A percentile compares a stretch with the other conserved stretches of the same genome.
phyloP scores from a whole-genome alignment of 202 grass and related monocot species.

The Elaeis oleifera region DNA sequence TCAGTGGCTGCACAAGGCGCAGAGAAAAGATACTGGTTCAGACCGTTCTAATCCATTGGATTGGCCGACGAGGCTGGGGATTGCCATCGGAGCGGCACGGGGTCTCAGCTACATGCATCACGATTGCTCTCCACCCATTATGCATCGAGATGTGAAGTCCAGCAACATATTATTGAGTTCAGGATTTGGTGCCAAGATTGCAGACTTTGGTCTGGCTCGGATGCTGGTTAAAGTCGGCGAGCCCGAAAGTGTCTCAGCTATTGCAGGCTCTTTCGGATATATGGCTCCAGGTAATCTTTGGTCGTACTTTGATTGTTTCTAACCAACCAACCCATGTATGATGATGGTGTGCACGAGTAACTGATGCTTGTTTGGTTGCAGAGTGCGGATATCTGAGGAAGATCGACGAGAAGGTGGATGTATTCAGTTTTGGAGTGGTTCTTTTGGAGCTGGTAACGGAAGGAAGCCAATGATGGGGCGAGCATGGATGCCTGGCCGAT shows the following conservation, averaged over 20 bases:
- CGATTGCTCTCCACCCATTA: constrained; percentile 32
- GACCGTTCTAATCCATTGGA: constrained; percentile 20
- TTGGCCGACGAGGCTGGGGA: constrained; percentile 61
- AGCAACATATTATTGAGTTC: constrained; percentile 79
- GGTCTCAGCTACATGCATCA: constrained; percentile 92
- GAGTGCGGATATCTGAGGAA: constrained; percentile 46
- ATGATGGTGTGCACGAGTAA: too few species aligned
- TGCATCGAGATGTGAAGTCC: constrained; percentile 88
- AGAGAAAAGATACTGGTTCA: constrained; percentile 28
- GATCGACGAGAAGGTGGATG: constrained; percentile 85
- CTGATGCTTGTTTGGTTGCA: constrained; percentile 18
- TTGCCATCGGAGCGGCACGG: constrained; percentile 52
- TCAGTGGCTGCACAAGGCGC: constrained; percentile 56
- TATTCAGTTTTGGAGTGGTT: constrained; percentile 81
- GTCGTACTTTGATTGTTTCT: background rate
- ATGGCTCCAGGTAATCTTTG: constrained; percentile 62
- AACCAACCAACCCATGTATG: too few species aligned
- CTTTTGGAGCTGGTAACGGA: constrained; percentile 67
- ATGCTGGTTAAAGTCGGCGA: constrained; percentile 56
- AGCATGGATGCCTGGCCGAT: constrained; percentile 40
- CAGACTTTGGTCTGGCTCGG: constrained; percentile 77
- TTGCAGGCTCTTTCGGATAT: constrained; percentile 76
- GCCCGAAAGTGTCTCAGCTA: constrained; percentile 43
- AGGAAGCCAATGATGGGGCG: constrained; percentile 42
- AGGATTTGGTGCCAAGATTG: constrained; percentile 75